These are phyloP conservation scores for Mortierella alpina DNA, from an alignment of 192 early-diverging fungal genomes.

Conservation along the genomic window DNA sequence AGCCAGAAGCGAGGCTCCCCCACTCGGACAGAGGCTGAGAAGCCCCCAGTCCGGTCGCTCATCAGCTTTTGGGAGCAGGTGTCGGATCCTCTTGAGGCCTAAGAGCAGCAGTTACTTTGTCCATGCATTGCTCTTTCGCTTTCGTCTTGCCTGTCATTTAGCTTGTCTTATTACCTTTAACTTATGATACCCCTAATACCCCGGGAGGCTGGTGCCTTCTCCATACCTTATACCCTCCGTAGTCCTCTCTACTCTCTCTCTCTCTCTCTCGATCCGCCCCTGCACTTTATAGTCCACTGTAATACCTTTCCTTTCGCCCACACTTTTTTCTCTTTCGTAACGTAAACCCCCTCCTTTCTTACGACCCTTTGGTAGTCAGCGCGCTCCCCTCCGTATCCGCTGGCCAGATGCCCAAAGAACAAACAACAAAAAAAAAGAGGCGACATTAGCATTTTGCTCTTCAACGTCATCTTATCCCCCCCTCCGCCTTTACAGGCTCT, in stretches of 20 bases:
- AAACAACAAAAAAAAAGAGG: no score
- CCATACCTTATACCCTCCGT: neutral
- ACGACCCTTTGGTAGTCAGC: no score
- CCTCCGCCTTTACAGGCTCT: no score
- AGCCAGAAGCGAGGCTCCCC: neutral
- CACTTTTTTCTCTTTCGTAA: no score
- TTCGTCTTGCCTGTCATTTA: neutral
- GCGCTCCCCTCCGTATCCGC: no score
- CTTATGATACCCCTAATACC: no score
- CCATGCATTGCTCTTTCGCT: neutral
- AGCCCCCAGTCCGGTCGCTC: slow-evolving; percentile 38
- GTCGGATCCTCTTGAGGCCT: slow-evolving; percentile 25
- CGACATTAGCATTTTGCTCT: no score
- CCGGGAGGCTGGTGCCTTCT: neutral
- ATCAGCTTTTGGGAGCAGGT: slow-evolving; percentile 53
- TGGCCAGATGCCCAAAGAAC: no score
- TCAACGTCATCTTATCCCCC: no score
- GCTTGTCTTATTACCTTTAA: no score
- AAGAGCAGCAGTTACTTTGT: neutral
- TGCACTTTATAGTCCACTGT: neutral
- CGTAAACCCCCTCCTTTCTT: no score
- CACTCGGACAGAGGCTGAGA: neutral
- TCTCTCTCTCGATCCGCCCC: neutral
- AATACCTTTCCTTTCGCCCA: no score
- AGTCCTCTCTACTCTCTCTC: neutral